Evolutionary conservation across 345 rosid species (phyloP), one percentile per base, ranked within the genome.

Genomic region (Excoecaria agallocha): DNA sequence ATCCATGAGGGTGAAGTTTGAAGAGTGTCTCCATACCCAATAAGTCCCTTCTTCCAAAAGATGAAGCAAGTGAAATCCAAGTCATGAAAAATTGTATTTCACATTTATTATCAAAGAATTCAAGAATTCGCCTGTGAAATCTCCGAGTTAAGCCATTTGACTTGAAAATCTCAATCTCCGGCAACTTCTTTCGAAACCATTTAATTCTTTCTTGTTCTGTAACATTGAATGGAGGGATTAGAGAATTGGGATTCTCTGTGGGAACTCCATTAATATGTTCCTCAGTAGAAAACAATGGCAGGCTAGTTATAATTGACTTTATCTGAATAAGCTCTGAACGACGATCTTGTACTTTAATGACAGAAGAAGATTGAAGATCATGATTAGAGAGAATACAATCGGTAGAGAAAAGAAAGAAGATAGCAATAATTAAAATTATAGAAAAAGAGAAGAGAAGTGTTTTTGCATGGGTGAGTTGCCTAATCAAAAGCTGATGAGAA

Each of bases 81-180:
- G 91, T 90, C 98, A 90, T 89, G 85, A 86, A 94, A 78, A 91
- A 86, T 72, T 77, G 85, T 61, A 86, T 79, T 24, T 82, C 86
- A n/a, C 97, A 92, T 3, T 70, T 57, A 1, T 80, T 64, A 74
- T 77, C 50, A 51, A 92, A 86, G 79, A 91, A 90, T 20, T 82
- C 70, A 15, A 82, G 50, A 73, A 86, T 84, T 43, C 90, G 84
- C 6, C 81, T 71, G 16, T 88, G 91, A 66, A 92, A 94, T 69
- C 75, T 69, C 81, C 58, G 45, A 30, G 90, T 82, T 58, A 81
- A 17, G 54, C 83, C 68, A 15, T 85, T 79, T 37, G 97, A 85
- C 81, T 70, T 82, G 78, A 94, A 82, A 69, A 89, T 81, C 72
- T 84, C 86, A 41, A 84, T 73, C 0, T 84, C 82, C 0, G 67